phyloP scores from a whole-genome alignment of 139 green algal genomes.

The Micromonas commoda region DNA sequence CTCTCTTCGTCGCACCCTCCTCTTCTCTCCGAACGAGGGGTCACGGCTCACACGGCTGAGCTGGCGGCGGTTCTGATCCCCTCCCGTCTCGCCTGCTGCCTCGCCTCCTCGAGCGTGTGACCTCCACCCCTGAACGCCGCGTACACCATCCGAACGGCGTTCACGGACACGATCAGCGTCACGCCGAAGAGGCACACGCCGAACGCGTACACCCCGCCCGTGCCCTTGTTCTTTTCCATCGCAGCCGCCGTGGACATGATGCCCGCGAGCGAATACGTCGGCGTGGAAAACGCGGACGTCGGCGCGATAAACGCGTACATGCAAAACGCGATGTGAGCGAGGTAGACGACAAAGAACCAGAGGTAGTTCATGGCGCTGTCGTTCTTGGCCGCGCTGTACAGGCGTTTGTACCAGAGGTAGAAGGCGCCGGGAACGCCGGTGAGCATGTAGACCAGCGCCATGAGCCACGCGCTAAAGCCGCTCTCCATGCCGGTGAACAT shows the following conservation, averaged over 20 bases:
- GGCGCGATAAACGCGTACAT: conserved; percentile 41
- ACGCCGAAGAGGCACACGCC: not conserved
- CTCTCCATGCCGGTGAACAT: conserved; percentile 11
- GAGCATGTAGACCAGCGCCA: conserved; percentile 50
- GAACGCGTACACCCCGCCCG: conserved; percentile 11
- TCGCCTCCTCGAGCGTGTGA: not conserved
- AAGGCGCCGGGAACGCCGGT: conserved; percentile 51
- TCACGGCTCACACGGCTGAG: not conserved
- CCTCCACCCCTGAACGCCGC: not conserved
- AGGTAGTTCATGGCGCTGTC: conserved; percentile 47
- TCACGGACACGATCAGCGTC: not conserved
- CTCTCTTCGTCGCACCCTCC: too few species aligned
- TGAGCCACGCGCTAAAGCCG: conserved; percentile 36
- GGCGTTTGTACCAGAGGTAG: conserved; percentile 62
- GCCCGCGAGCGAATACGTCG: not conserved
- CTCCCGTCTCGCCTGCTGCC: not conserved
- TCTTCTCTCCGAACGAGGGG: too few species aligned
- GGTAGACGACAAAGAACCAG: conserved; percentile 60
- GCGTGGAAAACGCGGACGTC: not conserved
- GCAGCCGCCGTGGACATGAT: not conserved
- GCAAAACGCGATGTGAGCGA: conserved; percentile 53
- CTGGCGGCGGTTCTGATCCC: not conserved
- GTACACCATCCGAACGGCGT: not conserved
- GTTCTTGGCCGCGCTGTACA: conserved; percentile 56
- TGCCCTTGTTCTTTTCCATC: not conserved